Evolutionary conservation across 495 filamentous ascomycete genomes (phyloP).

Genomic region (Achaetomiella virescens): DNA sequence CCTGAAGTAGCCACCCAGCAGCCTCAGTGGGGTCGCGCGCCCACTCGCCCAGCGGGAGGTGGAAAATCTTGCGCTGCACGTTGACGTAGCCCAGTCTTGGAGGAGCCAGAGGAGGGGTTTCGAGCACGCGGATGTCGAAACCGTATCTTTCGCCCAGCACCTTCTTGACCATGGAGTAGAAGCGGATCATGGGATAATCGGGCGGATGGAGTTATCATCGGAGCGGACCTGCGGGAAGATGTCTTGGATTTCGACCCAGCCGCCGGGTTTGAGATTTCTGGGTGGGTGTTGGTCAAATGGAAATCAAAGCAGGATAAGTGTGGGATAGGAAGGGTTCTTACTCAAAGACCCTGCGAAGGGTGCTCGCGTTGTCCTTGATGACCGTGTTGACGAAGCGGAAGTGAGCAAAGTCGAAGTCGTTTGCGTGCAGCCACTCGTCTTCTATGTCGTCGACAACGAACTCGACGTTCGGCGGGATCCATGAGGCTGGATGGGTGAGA

Average conservation of each 20-base stretch:
- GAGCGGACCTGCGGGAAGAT: slow-evolving; percentile 31
- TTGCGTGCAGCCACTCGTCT: slow-evolving; percentile 44
- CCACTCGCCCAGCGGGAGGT: slow-evolving; percentile 60
- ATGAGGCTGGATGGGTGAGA: slow-evolving; percentile 56
- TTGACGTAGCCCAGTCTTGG: slow-evolving; percentile 46
- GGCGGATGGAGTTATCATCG: slow-evolving; percentile 37
- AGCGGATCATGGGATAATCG: slow-evolving; percentile 40
- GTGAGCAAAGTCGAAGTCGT: slow-evolving; percentile 49
- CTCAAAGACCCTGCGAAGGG: slow-evolving; percentile 32
- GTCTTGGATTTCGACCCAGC: slow-evolving; percentile 42
- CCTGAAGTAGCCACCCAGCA: slow-evolving; percentile 48
- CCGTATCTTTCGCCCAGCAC: slow-evolving; percentile 35
- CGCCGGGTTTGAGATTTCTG: slow-evolving; percentile 50
- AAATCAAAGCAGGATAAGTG: not conserved
- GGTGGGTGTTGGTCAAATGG: slow-evolving; percentile 18
- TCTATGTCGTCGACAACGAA: slow-evolving; percentile 60
- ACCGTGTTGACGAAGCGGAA: slow-evolving; percentile 37
- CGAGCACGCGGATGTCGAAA: slow-evolving; percentile 37
- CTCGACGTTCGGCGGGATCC: slow-evolving; percentile 50
- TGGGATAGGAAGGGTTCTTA: slow-evolving; percentile 11
- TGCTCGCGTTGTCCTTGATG: slow-evolving; percentile 41
- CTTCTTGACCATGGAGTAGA: slow-evolving; percentile 29
- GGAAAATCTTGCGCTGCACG: slow-evolving; percentile 44
- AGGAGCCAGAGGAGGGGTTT: slow-evolving; percentile 36
- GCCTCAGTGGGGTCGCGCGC: slow-evolving; percentile 49